A percentile compares a stretch with the other conserved stretches of the same genome.
phyloP scores from a whole-genome alignment of 2,329 filamentous ascomycete species.

The Alternaria triticimaculans region DNA sequence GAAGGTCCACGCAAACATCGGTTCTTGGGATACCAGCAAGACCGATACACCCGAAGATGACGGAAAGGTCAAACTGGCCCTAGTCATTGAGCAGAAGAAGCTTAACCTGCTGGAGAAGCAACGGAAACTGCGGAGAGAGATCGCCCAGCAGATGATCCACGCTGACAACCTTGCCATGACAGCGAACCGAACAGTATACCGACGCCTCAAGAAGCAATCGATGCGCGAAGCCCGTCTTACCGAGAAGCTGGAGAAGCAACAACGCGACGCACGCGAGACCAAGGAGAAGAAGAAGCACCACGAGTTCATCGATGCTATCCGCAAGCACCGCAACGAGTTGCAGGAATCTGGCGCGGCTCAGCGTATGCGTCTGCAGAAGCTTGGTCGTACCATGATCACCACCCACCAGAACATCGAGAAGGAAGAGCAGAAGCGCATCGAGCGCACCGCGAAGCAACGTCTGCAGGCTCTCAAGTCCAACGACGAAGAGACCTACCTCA shows the following conservation, averaged over 20 bases:
- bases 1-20: constrained; percentile 81
- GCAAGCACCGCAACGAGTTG: constrained; percentile 81
- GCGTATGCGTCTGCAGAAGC: constrained; percentile 78
- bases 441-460: constrained; percentile 98
- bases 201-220: constrained; percentile 96
- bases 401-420: constrained; percentile 98
- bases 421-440: constrained; percentile 98
- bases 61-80: constrained; percentile 81
- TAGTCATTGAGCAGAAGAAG: constrained; percentile 94
- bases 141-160: constrained; percentile 90
- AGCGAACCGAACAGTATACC: constrained; percentile 87
- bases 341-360: constrained; percentile 70
- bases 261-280: constrained; percentile 92
- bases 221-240: constrained; percentile 95
- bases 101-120: constrained; percentile 89
- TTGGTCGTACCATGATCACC: constrained; percentile 84
- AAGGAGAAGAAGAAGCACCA: constrained; percentile 97
- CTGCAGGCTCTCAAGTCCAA: constrained; percentile 97
- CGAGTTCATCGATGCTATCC: constrained; percentile 88
- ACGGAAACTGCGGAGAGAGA: constrained; percentile 80
- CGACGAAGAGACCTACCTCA: constrained; percentile 98
- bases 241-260: constrained; percentile 98
- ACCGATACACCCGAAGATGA: constrained; percentile 74
- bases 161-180: constrained; percentile 98
- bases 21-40: constrained; percentile 79